Evolutionary conservation across 805 yeast species (phyloP).

Genomic region (Teunomyces pallodes): DNA sequence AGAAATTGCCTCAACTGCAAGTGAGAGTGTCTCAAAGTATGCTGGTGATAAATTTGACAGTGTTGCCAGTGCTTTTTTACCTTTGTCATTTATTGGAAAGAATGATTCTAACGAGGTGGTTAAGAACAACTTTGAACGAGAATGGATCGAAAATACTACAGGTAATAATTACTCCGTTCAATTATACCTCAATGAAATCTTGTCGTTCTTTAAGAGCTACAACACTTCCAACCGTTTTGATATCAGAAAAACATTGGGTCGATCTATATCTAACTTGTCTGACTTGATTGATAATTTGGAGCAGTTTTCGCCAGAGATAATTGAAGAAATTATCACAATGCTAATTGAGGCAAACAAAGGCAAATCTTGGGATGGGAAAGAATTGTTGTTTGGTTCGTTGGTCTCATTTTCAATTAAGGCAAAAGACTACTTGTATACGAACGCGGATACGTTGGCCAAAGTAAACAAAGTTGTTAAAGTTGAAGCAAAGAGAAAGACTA

Average conservation of each 20-base stretch:
- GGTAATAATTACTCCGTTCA: slow-evolving; percentile 71
- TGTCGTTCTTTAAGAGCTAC: slow-evolving; percentile 46
- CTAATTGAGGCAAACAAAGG: slow-evolving; percentile 66
- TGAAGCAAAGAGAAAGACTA: slow-evolving; percentile 69
- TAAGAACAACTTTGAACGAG: slow-evolving; percentile 49
- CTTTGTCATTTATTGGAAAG: slow-evolving; percentile 75
- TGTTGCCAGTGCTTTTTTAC: slow-evolving; percentile 64
- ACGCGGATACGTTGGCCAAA: slow-evolving; percentile 26
- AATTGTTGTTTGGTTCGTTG: slow-evolving; percentile 66
- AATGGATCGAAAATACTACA: slow-evolving; percentile 77
- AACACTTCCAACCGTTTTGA: slow-evolving; percentile 58
- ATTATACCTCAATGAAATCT: slow-evolving; percentile 68
- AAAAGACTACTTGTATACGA: slow-evolving; percentile 25
- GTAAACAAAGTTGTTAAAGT: slow-evolving; percentile 46
- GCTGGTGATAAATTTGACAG: slow-evolving; percentile 65
- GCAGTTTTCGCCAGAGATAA: slow-evolving; percentile 19
- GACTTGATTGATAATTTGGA: slow-evolving; percentile 36
- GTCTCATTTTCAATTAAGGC: slow-evolving; percentile 55
- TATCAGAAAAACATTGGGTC: slow-evolving; percentile 68
- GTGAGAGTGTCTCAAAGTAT: slow-evolving; percentile 64
- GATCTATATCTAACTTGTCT: slow-evolving; percentile 59
- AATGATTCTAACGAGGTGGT: slow-evolving; percentile 57
- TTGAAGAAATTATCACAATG: slow-evolving; percentile 43
- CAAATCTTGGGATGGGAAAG: slow-evolving; percentile 88
- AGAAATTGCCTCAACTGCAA: slow-evolving; percentile 55